A percentile compares a stretch with the other conserved stretches of the same genome.
Evolutionary conservation across 306 rosid species (phyloP).

Genomic region (Comarum palustre): DNA sequence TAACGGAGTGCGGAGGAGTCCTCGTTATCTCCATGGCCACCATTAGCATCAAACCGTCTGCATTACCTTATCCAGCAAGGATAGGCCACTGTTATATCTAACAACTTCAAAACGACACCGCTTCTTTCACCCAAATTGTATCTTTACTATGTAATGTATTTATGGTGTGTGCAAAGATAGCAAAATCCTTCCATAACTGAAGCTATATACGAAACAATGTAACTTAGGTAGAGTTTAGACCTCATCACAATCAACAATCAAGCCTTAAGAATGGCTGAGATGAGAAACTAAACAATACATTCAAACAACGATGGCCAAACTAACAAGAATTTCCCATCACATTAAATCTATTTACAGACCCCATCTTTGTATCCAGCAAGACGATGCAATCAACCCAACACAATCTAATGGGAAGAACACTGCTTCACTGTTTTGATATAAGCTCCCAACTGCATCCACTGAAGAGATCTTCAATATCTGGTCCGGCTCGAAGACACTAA

Average conservation of each 20-base stretch:
- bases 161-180: no score
- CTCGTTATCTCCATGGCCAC: constrained; percentile 24
- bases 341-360: constrained; percentile 45
- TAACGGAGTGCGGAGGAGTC: background rate
- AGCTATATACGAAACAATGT: no score
- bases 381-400: constrained; percentile 20
- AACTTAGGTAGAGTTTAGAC: no score
- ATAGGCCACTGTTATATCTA: background rate
- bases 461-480: constrained; percentile 43
- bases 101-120: background rate
- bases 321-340: background rate
- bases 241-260: constrained; percentile 21
- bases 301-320: constrained; percentile 9
- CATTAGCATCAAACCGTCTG: no score
- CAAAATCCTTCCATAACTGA: no score
- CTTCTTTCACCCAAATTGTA: no score
- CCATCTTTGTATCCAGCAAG: constrained; percentile 32
- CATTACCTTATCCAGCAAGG: constrained; percentile 6
- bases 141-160: no score
- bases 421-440: constrained; percentile 27
- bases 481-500: background rate
- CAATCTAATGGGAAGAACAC: constrained; percentile 24
- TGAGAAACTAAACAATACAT: constrained; percentile 60
- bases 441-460: constrained; percentile 82
- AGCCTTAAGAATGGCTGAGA: constrained; percentile 45